Percentiles rank a stretch among this genome's conserved stretches.
phyloP scores from a whole-genome alignment of 371 early-diverging fungal genomes.

The Choanephora cucurbitarum region DNA sequence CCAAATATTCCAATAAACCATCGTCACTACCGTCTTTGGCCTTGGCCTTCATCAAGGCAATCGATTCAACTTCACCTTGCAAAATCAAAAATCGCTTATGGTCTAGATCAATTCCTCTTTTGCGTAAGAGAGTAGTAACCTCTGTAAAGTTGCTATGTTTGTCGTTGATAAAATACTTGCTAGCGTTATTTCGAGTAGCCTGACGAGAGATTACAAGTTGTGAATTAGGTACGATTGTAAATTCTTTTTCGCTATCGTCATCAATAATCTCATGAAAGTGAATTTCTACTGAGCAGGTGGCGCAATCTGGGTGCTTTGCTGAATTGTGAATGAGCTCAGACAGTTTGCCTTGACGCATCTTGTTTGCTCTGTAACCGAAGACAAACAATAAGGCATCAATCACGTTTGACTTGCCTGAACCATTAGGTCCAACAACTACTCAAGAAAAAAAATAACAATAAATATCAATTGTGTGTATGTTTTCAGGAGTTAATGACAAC shows the following conservation, averaged over 20 bases:
- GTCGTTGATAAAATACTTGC: constrained; percentile 85
- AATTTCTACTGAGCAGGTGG: constrained; percentile 90
- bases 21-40: constrained; percentile 91
- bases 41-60: constrained; percentile 99
- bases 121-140: constrained; percentile 85
- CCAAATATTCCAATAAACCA: constrained; percentile 98
- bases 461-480: neutral
- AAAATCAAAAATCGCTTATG: constrained; percentile 99
- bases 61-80: constrained; percentile 99
- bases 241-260: constrained; percentile 61
- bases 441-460: constrained; percentile 5
- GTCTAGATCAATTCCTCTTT: constrained; percentile 96
- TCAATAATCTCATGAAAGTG: constrained; percentile 93
- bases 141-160: constrained; percentile 74
- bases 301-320: constrained; percentile 67
- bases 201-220: constrained; percentile 81
- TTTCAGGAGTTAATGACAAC: neutral
- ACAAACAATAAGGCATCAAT: constrained; percentile 99
- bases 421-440: constrained; percentile 96
- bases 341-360: constrained; percentile 97
- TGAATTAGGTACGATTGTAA: constrained; percentile 69
- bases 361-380: constrained; percentile 99
- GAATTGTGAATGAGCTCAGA: constrained; percentile 98
- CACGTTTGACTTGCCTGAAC: constrained; percentile 99
- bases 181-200: constrained; percentile 71